These are phyloP conservation scores for Talaromyces amestolkiae DNA, from an alignment of 2,329 filamentous ascomycete species.

Conservation along the genomic window DNA sequence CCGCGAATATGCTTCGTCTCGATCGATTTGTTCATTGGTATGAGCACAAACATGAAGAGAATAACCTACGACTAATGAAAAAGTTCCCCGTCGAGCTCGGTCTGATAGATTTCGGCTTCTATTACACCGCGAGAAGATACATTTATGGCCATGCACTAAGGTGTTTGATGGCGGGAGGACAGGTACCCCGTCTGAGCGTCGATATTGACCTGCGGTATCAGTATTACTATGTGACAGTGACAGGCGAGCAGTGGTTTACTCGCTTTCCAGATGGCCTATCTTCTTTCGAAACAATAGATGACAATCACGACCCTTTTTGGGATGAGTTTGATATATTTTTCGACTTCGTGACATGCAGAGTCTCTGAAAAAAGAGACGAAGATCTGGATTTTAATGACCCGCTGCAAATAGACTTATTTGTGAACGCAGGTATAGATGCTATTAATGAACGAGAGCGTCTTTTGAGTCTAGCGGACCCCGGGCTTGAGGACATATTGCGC, in stretches of 20 bases:
- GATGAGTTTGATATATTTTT: neutral
- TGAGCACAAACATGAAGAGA: neutral
- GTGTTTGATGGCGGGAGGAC: neutral
- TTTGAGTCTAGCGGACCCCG: neutral
- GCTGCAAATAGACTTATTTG: neutral
- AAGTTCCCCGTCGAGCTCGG: neutral
- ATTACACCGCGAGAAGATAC: neutral
- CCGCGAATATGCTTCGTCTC: neutral
- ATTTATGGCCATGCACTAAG: neutral
- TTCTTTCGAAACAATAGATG: neutral
- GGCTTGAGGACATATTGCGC: neutral
- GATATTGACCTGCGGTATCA: neutral
- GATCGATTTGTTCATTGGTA: constrained; percentile 4
- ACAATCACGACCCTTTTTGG: neutral
- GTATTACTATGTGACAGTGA: neutral
- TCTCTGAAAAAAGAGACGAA: neutral
- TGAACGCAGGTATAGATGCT: neutral
- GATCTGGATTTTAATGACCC: neutral
- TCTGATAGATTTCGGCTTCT: neutral
- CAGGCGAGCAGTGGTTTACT: neutral
- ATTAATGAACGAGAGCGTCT: neutral
- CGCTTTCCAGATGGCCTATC: neutral
- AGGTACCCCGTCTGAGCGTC: neutral
- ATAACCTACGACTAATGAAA: neutral
- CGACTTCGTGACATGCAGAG: neutral